These are phyloP conservation scores for Dipteronia sinensis DNA, from an alignment of 345 rosid genomes.

Conservation along the genomic window DNA sequence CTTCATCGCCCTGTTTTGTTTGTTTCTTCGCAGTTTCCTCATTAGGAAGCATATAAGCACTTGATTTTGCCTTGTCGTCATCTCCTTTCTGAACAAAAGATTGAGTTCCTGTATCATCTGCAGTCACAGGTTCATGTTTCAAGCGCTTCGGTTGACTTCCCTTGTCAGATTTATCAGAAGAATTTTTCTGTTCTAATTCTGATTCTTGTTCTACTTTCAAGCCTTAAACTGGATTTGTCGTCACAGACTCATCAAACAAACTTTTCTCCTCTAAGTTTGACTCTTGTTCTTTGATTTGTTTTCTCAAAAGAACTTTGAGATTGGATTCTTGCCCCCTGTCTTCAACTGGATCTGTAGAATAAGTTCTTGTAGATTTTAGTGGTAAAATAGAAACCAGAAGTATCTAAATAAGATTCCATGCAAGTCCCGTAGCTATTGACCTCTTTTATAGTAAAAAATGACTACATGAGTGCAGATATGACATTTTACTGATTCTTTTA, in stretches of 20 bases:
- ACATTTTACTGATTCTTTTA: background rate
- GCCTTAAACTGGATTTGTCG: conserved; percentile 5
- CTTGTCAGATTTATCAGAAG: conserved; percentile 2
- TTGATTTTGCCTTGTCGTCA: conserved; percentile 21
- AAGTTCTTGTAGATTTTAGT: background rate
- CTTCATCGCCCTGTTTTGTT: conserved; percentile 49
- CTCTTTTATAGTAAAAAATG: background rate
- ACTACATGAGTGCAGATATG: background rate
- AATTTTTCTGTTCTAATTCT: background rate
- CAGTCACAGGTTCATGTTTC: conserved; percentile 22
- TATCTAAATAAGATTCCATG: background rate
- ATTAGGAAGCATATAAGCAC: background rate
- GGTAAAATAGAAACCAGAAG: background rate
- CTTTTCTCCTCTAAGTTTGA: conserved; percentile 27
- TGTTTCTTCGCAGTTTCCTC: conserved; percentile 29
- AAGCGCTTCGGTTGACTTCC: conserved; percentile 3
- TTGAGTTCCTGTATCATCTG: conserved; percentile 22
- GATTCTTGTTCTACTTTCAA: conserved; percentile 9
- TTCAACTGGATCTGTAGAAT: conserved; percentile 59
- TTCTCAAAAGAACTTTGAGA: conserved; percentile 79
- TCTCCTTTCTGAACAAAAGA: conserved; percentile 11
- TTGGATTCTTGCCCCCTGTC: conserved; percentile 49
- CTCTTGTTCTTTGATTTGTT: too few relatives aligned
- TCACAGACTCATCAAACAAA: conserved; percentile 15
- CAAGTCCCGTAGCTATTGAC: background rate